Conservation (phyloP, 352 stramenopile species). For the Pythium insidiosum region DNA sequence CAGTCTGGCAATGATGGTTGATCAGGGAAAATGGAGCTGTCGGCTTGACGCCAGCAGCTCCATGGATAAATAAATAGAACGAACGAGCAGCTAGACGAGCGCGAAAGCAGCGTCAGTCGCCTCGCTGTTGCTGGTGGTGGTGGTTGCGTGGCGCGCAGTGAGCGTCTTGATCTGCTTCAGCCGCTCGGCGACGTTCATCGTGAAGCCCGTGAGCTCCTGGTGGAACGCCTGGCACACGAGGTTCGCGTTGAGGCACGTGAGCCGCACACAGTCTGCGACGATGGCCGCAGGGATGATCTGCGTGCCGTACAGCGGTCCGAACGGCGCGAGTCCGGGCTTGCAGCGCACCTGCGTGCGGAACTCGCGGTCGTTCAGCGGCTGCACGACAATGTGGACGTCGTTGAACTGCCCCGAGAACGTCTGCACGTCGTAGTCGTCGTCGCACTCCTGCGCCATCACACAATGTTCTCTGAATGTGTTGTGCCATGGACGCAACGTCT, state of each 20-base stretch:
- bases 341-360: slow-evolving; percentile 66
- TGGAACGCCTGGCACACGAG: slow-evolving; percentile 77
- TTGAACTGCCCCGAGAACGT: slow-evolving; percentile 83
- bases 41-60: too few species aligned
- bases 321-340: slow-evolving; percentile 64
- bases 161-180: slow-evolving; percentile 87
- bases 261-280: slow-evolving; percentile 57
- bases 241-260: slow-evolving; percentile 81
- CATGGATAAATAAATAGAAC: background rate
- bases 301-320: slow-evolving; percentile 65
- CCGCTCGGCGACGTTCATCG: slow-evolving; percentile 73
- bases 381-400: slow-evolving; percentile 82
- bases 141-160: slow-evolving; percentile 37
- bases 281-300: slow-evolving; percentile 59
- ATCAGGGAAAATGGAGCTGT: too few species aligned
- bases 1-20: too few species aligned
- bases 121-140: background rate
- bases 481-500: too few species aligned
- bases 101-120: background rate
- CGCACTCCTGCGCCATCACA: slow-evolving; percentile 42
- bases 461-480: too few species aligned
- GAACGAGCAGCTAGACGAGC: slow-evolving; percentile 8
- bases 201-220: slow-evolving; percentile 74
- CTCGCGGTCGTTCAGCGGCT: slow-evolving; percentile 66
- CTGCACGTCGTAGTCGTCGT: slow-evolving; percentile 64